phyloP scores from a whole-genome alignment of 2,329 filamentous ascomycete genomes.

The Cercospora zeina region DNA sequence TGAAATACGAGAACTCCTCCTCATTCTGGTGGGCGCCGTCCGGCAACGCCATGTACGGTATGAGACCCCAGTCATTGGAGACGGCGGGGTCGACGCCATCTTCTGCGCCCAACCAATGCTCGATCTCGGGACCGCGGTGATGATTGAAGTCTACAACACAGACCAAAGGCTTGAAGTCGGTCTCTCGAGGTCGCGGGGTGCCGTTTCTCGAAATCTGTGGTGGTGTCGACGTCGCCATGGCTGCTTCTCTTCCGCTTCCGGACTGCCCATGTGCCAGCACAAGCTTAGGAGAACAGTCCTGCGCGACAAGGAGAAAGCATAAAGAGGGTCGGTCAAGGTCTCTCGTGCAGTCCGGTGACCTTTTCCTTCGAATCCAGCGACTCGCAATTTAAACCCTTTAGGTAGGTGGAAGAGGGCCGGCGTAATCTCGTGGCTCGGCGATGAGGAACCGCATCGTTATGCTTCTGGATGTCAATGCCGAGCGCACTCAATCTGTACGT shows the following conservation, averaged over 20 bases:
- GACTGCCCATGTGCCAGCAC: not conserved
- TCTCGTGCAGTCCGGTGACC: conserved; percentile 2
- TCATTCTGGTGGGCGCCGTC: conserved; percentile 92
- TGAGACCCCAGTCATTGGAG: conserved; percentile 84
- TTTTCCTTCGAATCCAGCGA: not conserved
- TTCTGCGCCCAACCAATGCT: conserved; percentile 79
- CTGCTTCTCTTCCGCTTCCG: not conserved
- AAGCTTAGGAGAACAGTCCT: conserved; percentile 2
- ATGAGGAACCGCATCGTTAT: not conserved
- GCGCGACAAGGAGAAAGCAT: not conserved
- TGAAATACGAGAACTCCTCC: conserved; percentile 99
- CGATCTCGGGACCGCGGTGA: conserved; percentile 79
- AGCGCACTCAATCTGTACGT: not conserved
- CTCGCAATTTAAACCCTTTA: not conserved
- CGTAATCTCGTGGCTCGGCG: conserved; percentile 18
- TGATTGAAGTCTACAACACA: conserved; percentile 58
- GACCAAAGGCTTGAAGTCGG: conserved; percentile 49
- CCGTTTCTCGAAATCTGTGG: conserved; percentile 6
- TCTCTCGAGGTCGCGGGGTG: conserved; percentile 8
- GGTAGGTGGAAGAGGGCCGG: conserved; percentile 7
- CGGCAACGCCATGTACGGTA: conserved; percentile 95
- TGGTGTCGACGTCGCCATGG: conserved; percentile 12
- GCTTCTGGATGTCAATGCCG: conserved; percentile 5
- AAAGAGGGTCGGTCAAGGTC: not conserved
- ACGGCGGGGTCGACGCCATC: conserved; percentile 74